Evolutionary conservation across 129 eudicot species (phyloP), one percentile per base, ranked within the genome.

Genomic region (Lactuca sativa): DNA sequence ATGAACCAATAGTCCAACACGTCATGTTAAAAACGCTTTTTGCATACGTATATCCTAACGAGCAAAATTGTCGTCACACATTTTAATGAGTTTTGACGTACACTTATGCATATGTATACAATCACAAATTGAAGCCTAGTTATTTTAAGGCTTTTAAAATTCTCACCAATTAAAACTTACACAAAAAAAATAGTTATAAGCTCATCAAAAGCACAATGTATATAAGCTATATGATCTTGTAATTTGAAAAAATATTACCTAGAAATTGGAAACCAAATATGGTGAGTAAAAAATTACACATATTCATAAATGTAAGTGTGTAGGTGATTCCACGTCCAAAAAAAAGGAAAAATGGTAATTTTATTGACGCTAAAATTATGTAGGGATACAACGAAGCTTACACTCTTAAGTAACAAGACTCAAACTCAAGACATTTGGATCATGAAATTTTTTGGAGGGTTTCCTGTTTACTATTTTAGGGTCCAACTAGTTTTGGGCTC

Each of bases 181-280:
- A 70, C 64, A 4, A 41, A 10, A 56, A 18, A 5, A 31, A 37
- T n/a, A 44, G 30, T 33, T 60, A 33, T 60, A 60, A 44, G 16
- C 3, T 18, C 64, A 18, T 21, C 52, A 43, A 36, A 18, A 37
- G 5, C 30, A 38, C 57, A 4, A 57, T 60, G 30, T 60, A n/a
- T 60, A 18, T 12, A 47, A 64, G 54, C 59, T 41, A 34, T 40
- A 56, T 41, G n/a, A 69, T 56, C 56, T 56, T 38, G 14, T 43
- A 43, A 57, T 30, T 57, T 56, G 16, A 62, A 12, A 56, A 25
- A 56, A 13, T 9, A 38, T 69, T 4, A 13, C 44, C 41, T 12
- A 70, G 31, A 9, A 58, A 58, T 36, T 43, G 34, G 38, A 59
- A 57, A 57, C 33, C 48, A 58, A 43, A 58, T 21, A 30, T 41